These are phyloP conservation scores for Schizophyllum amplum DNA, from an alignment of 1,284 basidiomycete species.

Conservation along the genomic window DNA sequence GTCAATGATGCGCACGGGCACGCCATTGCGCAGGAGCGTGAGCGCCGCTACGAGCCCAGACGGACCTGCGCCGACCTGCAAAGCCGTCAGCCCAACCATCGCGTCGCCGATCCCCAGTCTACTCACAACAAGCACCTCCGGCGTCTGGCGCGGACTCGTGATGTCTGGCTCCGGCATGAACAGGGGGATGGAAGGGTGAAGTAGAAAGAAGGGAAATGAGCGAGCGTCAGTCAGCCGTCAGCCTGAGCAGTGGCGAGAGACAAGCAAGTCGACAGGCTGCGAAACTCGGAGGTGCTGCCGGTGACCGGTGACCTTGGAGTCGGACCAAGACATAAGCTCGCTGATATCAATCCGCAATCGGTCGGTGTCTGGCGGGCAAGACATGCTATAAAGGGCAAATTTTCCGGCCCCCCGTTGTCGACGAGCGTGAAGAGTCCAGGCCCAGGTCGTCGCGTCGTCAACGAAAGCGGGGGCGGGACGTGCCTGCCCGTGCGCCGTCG, in stretches of 20 bases:
- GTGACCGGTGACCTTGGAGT: background rate
- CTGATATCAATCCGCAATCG: background rate
- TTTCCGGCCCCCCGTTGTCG: background rate
- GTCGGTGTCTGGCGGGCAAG: background rate
- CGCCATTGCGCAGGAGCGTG: conserved; percentile 10
- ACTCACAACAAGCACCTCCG: background rate
- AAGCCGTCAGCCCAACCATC: background rate
- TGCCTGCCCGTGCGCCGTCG: background rate
- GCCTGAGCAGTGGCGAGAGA: background rate
- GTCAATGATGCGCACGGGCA: conserved; percentile 14
- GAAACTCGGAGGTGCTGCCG: too few relatives aligned
- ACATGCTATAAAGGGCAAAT: background rate
- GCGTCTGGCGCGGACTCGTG: background rate
- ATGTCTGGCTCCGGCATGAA: background rate
- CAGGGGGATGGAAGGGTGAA: too few relatives aligned
- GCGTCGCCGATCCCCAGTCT: background rate
- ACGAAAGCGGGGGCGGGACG: background rate
- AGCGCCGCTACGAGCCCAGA: conserved; percentile 11
- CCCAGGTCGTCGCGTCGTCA: background rate
- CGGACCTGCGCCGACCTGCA: conserved; percentile 9
- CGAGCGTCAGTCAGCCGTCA: too few relatives aligned
- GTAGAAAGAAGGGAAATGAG: background rate
- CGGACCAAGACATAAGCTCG: background rate
- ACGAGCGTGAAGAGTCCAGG: background rate
- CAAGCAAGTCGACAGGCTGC: background rate